Percentiles rank a stretch among this genome's conserved stretches.
These are phyloP conservation scores for Quercus robur DNA, from an alignment of 306 rosid genomes.

Conservation along the genomic window DNA sequence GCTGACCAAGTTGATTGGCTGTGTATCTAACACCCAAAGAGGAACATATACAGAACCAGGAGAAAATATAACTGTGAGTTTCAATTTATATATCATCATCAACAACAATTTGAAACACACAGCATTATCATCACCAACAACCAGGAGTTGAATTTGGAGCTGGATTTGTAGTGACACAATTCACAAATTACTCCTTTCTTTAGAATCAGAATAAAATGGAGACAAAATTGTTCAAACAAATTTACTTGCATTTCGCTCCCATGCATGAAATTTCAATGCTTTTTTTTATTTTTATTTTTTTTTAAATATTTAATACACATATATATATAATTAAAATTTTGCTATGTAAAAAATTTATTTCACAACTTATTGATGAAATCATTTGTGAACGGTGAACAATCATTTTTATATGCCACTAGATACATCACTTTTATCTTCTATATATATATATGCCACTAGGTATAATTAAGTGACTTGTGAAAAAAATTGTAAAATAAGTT, in stretches of 20 bases:
- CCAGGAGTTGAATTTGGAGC: neutral
- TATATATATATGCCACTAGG: too few species aligned
- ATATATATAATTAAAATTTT: too few species aligned
- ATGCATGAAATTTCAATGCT: neutral
- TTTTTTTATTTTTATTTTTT: too few species aligned
- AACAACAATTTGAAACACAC: neutral
- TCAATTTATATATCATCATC: neutral
- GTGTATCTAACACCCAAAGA: slow-evolving; percentile 42
- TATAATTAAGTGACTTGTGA: too few species aligned
- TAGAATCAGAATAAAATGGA: neutral
- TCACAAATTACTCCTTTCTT: neutral
- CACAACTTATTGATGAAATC: too few species aligned
- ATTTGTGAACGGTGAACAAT: too few species aligned
- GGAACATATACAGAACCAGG: neutral
- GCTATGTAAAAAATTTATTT: too few species aligned
- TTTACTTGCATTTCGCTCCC: neutral
- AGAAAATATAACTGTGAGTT: neutral
- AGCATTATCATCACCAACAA: neutral
- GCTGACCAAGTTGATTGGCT: slow-evolving; percentile 55
- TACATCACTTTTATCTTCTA: too few species aligned
- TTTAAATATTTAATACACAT: too few species aligned
- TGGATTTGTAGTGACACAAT: neutral
- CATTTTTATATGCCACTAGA: too few species aligned
- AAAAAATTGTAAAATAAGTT: too few species aligned
- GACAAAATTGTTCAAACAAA: neutral